These are phyloP conservation scores for Lepidium sativum DNA, from an alignment of 345 rosid species.

Conservation along the genomic window DNA sequence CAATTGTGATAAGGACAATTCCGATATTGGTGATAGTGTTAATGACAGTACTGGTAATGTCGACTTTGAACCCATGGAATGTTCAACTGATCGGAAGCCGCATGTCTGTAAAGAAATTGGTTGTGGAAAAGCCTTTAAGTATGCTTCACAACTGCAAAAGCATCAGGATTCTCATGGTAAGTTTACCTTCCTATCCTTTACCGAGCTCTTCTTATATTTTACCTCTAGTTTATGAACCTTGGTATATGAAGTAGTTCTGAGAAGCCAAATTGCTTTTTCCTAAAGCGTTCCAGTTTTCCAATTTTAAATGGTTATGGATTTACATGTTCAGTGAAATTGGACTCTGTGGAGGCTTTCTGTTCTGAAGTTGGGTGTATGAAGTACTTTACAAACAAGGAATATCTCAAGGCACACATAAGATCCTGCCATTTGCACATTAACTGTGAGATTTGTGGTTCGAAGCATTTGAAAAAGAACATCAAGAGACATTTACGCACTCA, in stretches of 20 bases:
- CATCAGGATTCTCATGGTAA: conserved; percentile 80
- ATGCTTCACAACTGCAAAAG: conserved; percentile 46
- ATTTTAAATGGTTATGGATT: conserved; percentile 3
- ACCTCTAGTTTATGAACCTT: not conserved
- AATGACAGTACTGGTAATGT: not conserved
- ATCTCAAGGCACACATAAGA: conserved; percentile 56
- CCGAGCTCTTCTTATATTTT: not conserved
- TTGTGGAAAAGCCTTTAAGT: conserved; percentile 71
- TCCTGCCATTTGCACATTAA: conserved; percentile 49
- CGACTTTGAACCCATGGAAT: not conserved
- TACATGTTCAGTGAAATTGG: conserved; percentile 52
- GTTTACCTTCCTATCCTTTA: conserved; percentile 6
- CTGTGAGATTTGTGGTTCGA: conserved; percentile 61
- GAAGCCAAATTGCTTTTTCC: not conserved
- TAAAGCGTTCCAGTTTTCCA: not conserved
- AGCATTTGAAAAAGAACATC: conserved; percentile 64
- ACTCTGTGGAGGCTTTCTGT: conserved; percentile 68
- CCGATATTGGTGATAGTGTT: not conserved
- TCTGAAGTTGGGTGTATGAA: conserved; percentile 67
- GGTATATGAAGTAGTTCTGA: not conserved
- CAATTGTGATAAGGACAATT: not conserved
- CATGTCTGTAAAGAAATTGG: conserved; percentile 59
- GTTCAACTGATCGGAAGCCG: conserved; percentile 22
- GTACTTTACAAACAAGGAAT: conserved; percentile 57
- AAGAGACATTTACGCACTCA: conserved; percentile 67